These are phyloP conservation scores for Zalaria sp. DNA, from an alignment of 2,329 filamentous ascomycete species.

Conservation along the genomic window DNA sequence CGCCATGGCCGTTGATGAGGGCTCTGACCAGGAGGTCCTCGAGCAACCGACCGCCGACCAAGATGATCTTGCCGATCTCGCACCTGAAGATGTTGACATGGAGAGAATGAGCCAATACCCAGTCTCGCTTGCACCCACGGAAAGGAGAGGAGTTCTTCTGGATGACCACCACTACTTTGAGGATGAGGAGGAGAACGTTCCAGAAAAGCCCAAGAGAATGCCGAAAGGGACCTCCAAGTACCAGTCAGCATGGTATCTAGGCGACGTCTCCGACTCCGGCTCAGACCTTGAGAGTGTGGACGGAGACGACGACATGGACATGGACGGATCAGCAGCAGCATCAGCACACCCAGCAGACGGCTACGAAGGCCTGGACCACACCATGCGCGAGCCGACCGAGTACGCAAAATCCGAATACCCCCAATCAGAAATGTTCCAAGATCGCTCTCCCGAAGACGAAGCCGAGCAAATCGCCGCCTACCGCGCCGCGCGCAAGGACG, in stretches of 20 bases:
- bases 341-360: conserved; percentile 63
- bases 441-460: conserved; percentile 67
- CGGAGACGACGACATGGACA: conserved; percentile 39
- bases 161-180: conserved; percentile 98
- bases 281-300: conserved; percentile 62
- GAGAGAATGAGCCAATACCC: conserved; percentile 26
- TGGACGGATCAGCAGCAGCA: conserved; percentile 33
- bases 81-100: conserved; percentile 77
- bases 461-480: conserved; percentile 71
- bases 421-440: conserved; percentile 82
- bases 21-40: conserved; percentile 42
- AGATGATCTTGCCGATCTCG: conserved; percentile 70
- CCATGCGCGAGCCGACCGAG: conserved; percentile 41
- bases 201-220: conserved; percentile 55
- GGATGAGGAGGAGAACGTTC: conserved; percentile 57
- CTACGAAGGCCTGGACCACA: conserved; percentile 47
- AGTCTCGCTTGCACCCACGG: conserved; percentile 32
- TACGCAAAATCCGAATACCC: conserved; percentile 73
- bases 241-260: conserved; percentile 87
- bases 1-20: conserved; percentile 54
- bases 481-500: conserved; percentile 60
- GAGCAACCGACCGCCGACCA: conserved; percentile 64
- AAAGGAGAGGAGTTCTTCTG: conserved; percentile 70
- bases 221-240: conserved; percentile 89
- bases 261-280: conserved; percentile 66